phyloP scores from a whole-genome alignment of 1,284 basidiomycete genomes.

The Microstroma glucosiphilum region DNA sequence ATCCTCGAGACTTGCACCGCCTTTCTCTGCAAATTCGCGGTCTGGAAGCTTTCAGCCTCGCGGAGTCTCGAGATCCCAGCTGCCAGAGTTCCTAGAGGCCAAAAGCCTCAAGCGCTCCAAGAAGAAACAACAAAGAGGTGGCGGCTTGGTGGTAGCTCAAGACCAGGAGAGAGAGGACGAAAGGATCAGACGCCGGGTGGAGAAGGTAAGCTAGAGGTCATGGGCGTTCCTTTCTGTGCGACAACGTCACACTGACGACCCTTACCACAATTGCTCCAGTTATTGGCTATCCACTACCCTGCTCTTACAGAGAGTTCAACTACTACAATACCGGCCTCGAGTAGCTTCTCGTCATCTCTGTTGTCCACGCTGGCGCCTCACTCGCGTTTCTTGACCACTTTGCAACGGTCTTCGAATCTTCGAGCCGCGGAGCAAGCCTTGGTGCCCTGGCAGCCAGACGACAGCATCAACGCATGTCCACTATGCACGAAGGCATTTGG shows the following conservation, averaged over 20 bases:
- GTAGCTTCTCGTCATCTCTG: background rate
- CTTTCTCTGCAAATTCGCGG: background rate
- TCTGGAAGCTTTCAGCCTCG: conserved; percentile 1
- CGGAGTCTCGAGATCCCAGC: background rate
- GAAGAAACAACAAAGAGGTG: background rate
- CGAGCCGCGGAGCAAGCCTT: conserved; percentile 68
- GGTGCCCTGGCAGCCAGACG: conserved; percentile 89
- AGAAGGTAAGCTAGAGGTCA: conserved; percentile 22
- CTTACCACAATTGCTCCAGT: conserved; percentile 6
- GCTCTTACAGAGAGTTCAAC: background rate
- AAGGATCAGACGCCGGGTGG: conserved; percentile 39
- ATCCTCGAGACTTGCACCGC: background rate
- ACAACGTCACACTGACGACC: conserved; percentile 10
- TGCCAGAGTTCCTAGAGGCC: background rate
- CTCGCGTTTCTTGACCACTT: conserved; percentile 2
- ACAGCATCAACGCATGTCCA: conserved; percentile 68
- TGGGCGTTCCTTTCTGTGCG: conserved; percentile 1
- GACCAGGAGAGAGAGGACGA: conserved; percentile 28
- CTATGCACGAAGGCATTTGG: conserved; percentile 59
- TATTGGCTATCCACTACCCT: conserved; percentile 29
- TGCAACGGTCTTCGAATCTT: background rate
- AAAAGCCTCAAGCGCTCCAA: background rate
- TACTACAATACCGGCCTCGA: background rate
- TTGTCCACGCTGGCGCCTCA: conserved; percentile 1
- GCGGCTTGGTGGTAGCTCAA: background rate